Conservation (phyloP, 305 asterid species). For the Fraxinus latifolia region DNA sequence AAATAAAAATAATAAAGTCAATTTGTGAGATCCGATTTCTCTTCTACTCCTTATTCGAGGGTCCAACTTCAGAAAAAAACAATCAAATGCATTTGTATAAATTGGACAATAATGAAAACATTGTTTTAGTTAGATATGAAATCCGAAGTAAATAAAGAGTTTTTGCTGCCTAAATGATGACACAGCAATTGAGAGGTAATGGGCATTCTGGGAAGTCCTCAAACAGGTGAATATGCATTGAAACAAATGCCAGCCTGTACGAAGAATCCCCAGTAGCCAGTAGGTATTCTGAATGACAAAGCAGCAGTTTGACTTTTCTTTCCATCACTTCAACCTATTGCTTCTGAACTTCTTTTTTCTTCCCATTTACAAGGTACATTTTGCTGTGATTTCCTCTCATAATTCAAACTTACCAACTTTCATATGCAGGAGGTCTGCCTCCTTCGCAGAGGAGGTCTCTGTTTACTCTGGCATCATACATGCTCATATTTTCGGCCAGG, state of each 20-base stretch:
- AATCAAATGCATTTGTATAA: background rate
- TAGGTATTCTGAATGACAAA: background rate
- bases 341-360: background rate
- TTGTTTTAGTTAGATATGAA: background rate
- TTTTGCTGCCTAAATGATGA: background rate
- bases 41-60: background rate
- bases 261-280: background rate
- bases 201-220: background rate
- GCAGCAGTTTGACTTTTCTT: background rate
- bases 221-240: background rate
- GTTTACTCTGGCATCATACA: constrained; percentile 48
- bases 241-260: background rate
- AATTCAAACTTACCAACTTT: constrained; percentile 14
- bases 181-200: background rate
- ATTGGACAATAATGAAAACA: background rate
- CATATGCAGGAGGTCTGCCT: constrained; percentile 43
- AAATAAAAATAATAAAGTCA: background rate
- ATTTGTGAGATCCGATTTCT: background rate
- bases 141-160: background rate
- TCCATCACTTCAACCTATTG: background rate
- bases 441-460: constrained; percentile 51
- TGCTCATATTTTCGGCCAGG: constrained; percentile 45
- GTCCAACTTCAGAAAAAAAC: background rate
- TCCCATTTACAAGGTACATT: background rate
- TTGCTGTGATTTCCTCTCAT: background rate